A percentile compares a stretch with the other conserved stretches of the same genome.
Evolutionary conservation across 768 basidiomycete genomes (phyloP).

Genomic region (Lentinula lateritia): DNA sequence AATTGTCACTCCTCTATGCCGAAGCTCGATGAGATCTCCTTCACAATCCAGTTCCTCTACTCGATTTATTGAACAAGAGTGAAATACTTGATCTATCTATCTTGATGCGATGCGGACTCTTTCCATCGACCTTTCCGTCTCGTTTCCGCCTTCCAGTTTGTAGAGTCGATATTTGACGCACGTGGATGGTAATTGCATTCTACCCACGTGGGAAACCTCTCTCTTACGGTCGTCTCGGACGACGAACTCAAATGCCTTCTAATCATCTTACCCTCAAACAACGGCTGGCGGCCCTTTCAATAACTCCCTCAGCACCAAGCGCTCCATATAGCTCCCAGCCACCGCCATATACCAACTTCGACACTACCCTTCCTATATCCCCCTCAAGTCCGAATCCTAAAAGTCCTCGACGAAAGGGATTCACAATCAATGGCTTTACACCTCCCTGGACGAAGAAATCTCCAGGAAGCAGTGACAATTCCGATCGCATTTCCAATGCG

Average conservation of each 20-base stretch:
- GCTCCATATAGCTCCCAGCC: conserved; percentile 18
- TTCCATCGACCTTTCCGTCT: no score
- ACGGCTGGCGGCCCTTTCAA: conserved; percentile 56
- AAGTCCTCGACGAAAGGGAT: conserved; percentile 22
- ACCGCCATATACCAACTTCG: conserved; percentile 7
- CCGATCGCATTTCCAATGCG: conserved; percentile 4
- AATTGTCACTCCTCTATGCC: no score
- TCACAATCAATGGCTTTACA: conserved; percentile 28
- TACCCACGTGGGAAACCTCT: neutral
- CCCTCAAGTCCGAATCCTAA: conserved; percentile 3
- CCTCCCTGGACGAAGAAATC: conserved; percentile 47
- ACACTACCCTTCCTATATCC: neutral
- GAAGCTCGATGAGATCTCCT: no score
- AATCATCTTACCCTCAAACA: conserved; percentile 53
- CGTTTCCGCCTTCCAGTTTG: no score
- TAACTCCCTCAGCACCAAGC: conserved; percentile 45
- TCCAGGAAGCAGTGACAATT: conserved; percentile 17
- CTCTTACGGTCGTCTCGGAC: neutral
- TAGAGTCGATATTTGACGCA: neutral
- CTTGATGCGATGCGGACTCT: no score
- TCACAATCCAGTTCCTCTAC: no score
- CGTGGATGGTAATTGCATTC: no score
- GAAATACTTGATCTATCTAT: no score
- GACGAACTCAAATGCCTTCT: conserved; percentile 17
- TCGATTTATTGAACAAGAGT: no score